Conservation (phyloP, 108 stramenopile genomes). For the Skeletonema grethae region DNA sequence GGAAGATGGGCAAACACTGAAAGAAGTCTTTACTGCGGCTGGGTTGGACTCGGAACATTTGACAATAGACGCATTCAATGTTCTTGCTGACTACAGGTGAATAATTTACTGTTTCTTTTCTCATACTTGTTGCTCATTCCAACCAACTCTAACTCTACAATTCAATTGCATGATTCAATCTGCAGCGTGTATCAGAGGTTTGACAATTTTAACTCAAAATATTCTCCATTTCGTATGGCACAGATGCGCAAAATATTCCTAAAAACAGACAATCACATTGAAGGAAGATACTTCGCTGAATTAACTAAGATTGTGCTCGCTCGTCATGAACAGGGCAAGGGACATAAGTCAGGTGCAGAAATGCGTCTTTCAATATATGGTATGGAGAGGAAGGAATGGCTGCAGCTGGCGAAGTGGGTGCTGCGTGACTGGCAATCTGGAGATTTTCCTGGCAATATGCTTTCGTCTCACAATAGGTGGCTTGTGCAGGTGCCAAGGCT, state of each 20-base stretch:
- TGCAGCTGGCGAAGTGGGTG: slow-evolving; percentile 85
- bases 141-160: neutral
- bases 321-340: slow-evolving; percentile 89
- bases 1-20: slow-evolving; percentile 78
- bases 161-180: neutral
- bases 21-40: slow-evolving; percentile 82
- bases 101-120: neutral
- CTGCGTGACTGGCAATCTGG: slow-evolving; percentile 72
- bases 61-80: slow-evolving; percentile 98
- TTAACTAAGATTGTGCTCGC: slow-evolving; percentile 89
- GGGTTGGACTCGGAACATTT: slow-evolving; percentile 96
- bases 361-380: slow-evolving; percentile 97
- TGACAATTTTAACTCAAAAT: slow-evolving; percentile 99
- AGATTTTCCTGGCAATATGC: slow-evolving; percentile 80
- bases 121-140: neutral
- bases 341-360: slow-evolving; percentile 91
- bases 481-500: slow-evolving; percentile 96
- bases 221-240: slow-evolving; percentile 96
- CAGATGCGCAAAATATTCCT: slow-evolving; percentile 99
- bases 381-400: slow-evolving; percentile 95
- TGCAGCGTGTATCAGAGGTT: slow-evolving; percentile 95
- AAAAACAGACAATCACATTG: slow-evolving; percentile 93
- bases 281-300: slow-evolving; percentile 94
- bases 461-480: slow-evolving; percentile 97
- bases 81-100: slow-evolving; percentile 93